These are phyloP conservation scores for Hanseniaspora valbyensis DNA, from an alignment of 805 yeast genomes.

Conservation along the genomic window DNA sequence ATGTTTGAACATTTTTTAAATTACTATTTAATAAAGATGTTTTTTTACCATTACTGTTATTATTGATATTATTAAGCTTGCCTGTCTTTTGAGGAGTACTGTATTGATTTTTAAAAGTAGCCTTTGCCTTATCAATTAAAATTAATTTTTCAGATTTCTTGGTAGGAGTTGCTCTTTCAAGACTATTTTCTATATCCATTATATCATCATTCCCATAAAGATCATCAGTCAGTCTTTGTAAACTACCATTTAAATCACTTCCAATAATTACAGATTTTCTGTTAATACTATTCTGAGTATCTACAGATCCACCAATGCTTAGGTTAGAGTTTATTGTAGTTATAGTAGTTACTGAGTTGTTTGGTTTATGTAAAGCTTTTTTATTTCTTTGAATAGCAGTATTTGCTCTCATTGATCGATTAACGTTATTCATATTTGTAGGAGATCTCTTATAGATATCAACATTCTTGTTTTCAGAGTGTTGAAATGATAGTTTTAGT, in stretches of 20 bases:
- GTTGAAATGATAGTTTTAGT: slow-evolving; percentile 6
- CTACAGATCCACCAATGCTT: slow-evolving; percentile 6
- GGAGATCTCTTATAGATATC: slow-evolving; percentile 12
- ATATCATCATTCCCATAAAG: slow-evolving; percentile 25
- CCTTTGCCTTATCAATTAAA: background rate
- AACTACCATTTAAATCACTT: slow-evolving; percentile 26
- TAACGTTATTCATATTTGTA: slow-evolving; percentile 1
- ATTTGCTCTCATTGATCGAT: background rate
- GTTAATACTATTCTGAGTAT: slow-evolving; percentile 4
- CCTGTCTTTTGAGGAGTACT: background rate
- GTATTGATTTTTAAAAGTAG: slow-evolving; percentile 1
- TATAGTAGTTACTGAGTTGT: slow-evolving; percentile 13
- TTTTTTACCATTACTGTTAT: slow-evolving; percentile 14
- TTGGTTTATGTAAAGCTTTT: slow-evolving; percentile 6
- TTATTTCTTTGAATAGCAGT: background rate
- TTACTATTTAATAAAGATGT: background rate
- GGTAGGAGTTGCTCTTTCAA: slow-evolving; percentile 17
- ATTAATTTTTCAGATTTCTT: slow-evolving; percentile 18
- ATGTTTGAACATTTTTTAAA: background rate
- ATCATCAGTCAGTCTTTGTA: slow-evolving; percentile 30
- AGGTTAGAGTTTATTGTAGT: slow-evolving; percentile 9
- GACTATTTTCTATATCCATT: slow-evolving; percentile 3
- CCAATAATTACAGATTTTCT: slow-evolving; percentile 25
- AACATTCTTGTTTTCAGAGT: background rate
- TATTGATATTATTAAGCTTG: slow-evolving; percentile 14